A percentile compares a stretch with the other conserved stretches of the same genome.
Conservation (phyloP, 306 rosid species). For the Potentilla sterilis region DNA sequence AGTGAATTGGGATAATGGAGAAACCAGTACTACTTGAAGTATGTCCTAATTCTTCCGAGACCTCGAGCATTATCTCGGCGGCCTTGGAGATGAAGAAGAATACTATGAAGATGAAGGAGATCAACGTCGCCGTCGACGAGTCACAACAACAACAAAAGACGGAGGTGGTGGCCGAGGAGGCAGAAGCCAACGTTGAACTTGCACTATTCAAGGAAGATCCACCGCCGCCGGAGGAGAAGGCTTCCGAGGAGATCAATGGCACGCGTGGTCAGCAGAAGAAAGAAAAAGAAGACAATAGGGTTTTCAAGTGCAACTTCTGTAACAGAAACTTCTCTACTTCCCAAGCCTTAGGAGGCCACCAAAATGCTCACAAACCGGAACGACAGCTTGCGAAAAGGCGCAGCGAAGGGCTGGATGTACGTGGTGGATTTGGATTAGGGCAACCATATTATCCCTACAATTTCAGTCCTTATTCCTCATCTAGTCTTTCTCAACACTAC, state of each 20-base stretch:
- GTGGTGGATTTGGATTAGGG: neutral
- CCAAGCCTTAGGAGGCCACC: constrained; percentile 5
- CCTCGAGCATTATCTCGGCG: neutral
- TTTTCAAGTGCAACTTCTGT: constrained; percentile 9
- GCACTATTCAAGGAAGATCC: neutral
- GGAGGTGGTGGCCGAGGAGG: neutral
- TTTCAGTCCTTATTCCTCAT: neutral
- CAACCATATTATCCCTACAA: neutral
- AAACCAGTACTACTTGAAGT: neutral
- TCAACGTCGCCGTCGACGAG: neutral
- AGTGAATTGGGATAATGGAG: neutral
- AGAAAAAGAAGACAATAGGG: neutral
- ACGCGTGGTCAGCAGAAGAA: neutral
- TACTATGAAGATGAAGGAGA: constrained; percentile 1
- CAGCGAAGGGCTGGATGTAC: neutral
- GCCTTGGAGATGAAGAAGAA: neutral
- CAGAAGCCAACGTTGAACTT: neutral
- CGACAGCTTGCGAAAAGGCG: neutral
- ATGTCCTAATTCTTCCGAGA: neutral
- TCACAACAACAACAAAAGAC: neutral
- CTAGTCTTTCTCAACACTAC: neutral
- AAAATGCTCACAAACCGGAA: constrained; percentile 3
- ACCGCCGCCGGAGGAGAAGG: neutral
- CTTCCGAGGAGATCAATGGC: neutral
- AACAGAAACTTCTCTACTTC: constrained; percentile 11